Evolutionary conservation across 495 filamentous ascomycete species (phyloP).

Genomic region (Xylaria sp.): DNA sequence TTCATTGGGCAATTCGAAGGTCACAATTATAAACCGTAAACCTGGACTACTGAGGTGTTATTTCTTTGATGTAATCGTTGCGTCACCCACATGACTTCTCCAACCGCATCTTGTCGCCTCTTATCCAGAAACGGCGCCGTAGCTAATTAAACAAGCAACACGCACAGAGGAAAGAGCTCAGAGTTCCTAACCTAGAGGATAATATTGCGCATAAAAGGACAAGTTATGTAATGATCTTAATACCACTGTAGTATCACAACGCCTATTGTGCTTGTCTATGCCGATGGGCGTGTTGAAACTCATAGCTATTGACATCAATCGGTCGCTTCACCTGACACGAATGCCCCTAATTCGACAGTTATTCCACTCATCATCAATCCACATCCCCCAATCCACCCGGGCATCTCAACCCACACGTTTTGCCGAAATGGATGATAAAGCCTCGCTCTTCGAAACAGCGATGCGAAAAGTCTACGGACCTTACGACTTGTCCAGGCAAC

Average conservation of each 20-base stretch:
- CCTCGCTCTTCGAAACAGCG: conserved; percentile 45
- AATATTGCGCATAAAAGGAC: neutral
- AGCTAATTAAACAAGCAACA: neutral
- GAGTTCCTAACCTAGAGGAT: neutral
- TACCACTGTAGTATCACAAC: neutral
- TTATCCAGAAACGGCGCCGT: neutral
- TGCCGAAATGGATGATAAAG: neutral
- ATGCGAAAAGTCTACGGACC: conserved; percentile 54
- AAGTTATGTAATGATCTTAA: neutral
- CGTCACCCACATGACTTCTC: conserved; percentile 9
- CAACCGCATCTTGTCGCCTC: neutral
- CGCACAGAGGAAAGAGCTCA: neutral
- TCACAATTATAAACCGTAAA: too few relatives aligned
- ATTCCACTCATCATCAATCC: neutral
- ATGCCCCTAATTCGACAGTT: neutral
- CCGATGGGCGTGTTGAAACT: neutral
- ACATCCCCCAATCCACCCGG: neutral
- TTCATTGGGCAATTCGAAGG: neutral
- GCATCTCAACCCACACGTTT: neutral
- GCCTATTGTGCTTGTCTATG: neutral
- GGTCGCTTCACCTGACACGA: neutral
- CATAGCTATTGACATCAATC: too few relatives aligned
- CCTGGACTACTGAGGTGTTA: too few relatives aligned
- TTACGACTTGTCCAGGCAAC: conserved; percentile 39
- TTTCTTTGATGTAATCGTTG: conserved; percentile 7